Base-by-base conservation (phyloP, 2,329 filamentous ascomycete species). In the Penicillium sp. region DNA sequence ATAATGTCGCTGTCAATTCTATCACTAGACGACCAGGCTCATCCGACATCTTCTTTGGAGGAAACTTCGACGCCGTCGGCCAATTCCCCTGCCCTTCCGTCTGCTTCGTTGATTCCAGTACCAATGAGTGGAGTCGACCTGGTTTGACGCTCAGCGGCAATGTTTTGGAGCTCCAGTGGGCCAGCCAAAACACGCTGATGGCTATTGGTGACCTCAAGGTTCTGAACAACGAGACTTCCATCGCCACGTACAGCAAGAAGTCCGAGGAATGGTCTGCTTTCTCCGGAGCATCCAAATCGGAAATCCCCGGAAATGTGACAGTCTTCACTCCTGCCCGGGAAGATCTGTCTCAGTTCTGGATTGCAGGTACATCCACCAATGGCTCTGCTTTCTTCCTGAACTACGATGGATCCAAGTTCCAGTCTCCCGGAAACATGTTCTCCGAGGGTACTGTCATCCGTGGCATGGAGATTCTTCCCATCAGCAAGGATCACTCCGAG, bases 11-110 rank as follows among this genome's bases (percentile, higher is more conserved):
- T 2, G 92, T 97, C 40, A 88, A 91, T 54, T 80, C 89, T 27
- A 91, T 99, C 62, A 83, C 85, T 10, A 80, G 87, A 8, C 88
- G 87, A 52, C 89, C 90, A 0, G 83, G 83, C 51, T 86, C 86
- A 16, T 80, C 82, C 1, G 86, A 94, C 47, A 81, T 99, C 11
- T 99, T 89, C 67, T 89, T 99, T 31, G 93, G 89, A 36, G 94
- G 94, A 31, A 85, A 83, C 9, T 99, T 97, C 68, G 79, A 85
- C n/a, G 85, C 83, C 31, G 94, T 92, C 16, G 94, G 94, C 27
- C 87, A 88, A 4, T 82, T 97, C 29, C 86, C 85, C 40, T 99
- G 94, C 70, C 86, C 88, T 3, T 87, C 85, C 44, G 83, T 99
- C 22, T 99, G 94, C 74, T 79, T 88, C 55, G 96, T 90, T 75